Conservation (phyloP, 2,329 filamentous ascomycete genomes). For the Curvularia spicifera region DNA sequence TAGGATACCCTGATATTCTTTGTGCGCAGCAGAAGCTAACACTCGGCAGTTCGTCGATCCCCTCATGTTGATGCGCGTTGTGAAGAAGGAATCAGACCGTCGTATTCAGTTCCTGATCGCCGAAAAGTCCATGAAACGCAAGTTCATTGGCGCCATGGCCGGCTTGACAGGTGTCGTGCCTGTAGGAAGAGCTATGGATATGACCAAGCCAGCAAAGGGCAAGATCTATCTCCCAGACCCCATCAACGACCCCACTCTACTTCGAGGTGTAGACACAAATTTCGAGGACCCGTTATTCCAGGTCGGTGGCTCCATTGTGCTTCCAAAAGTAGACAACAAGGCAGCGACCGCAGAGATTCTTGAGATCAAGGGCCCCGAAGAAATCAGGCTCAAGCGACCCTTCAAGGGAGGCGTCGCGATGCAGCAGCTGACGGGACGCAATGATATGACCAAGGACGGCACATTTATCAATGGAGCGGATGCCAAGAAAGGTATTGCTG, state of each 20-base stretch:
- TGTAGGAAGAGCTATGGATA: constrained; percentile 91
- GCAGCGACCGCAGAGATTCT: constrained; percentile 84
- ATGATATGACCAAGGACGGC: constrained; percentile 72
- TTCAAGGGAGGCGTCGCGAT: constrained; percentile 80
- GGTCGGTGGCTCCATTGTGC: constrained; percentile 78
- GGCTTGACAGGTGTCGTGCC: constrained; percentile 86
- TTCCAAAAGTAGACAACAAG: constrained; percentile 82
- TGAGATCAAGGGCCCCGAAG: constrained; percentile 78
- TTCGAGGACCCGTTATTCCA: constrained; percentile 67
- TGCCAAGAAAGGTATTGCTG: constrained; percentile 59
- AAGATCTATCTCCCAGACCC: constrained; percentile 89
- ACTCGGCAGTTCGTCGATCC: constrained; percentile 84
- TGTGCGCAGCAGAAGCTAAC: constrained; percentile 16
- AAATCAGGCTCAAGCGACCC: constrained; percentile 84
- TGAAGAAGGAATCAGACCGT: constrained; percentile 84
- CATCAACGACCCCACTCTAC: constrained; percentile 78
- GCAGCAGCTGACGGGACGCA: constrained; percentile 80
- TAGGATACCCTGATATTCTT: constrained; percentile 13
- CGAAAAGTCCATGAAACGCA: constrained; percentile 90
- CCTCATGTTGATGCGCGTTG: constrained; percentile 87
- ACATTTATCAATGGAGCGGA: constrained; percentile 63
- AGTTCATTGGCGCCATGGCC: constrained; percentile 86
- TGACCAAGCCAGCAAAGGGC: constrained; percentile 78
- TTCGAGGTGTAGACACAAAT: constrained; percentile 80
- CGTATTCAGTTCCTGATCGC: constrained; percentile 93